Evolutionary conservation across 352 stramenopile species (phyloP).

Genomic region (Peronospora farinosa): DNA sequence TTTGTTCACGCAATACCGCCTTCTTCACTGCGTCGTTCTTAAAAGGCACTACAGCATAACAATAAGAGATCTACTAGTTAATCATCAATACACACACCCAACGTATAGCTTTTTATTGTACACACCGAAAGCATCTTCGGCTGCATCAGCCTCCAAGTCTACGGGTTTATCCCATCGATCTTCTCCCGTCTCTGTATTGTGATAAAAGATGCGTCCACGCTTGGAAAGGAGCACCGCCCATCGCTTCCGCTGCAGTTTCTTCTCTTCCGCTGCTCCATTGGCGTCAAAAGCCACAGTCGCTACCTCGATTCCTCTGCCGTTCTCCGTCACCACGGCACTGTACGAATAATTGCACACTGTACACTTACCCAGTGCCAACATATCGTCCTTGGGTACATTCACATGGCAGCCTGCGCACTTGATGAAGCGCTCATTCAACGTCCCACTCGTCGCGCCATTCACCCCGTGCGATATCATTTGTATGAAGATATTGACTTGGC

Average conservation of each 20-base stretch:
- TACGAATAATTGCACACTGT: constrained; percentile 50
- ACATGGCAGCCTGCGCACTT: constrained; percentile 65
- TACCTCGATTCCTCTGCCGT: constrained; percentile 24
- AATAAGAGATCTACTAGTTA: background rate
- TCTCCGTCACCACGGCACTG: constrained; percentile 23
- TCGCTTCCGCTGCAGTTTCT: constrained; percentile 36
- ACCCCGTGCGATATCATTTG: constrained; percentile 38
- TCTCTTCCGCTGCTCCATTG: constrained; percentile 7
- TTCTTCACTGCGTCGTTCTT: constrained; percentile 82
- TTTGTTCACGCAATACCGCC: constrained; percentile 64
- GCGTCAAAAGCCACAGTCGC: constrained; percentile 38
- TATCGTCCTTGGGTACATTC: constrained; percentile 78
- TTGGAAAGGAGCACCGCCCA: constrained; percentile 65
- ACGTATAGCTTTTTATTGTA: no score
- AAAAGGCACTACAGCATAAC: constrained; percentile 52
- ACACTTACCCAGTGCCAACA: constrained; percentile 54
- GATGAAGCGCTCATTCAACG: constrained; percentile 75
- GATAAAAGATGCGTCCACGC: constrained; percentile 66
- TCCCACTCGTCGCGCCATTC: constrained; percentile 48
- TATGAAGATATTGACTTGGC: background rate
- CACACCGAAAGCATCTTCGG: constrained; percentile 54
- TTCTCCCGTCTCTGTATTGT: constrained; percentile 78
- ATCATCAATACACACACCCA: background rate
- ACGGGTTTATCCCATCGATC: constrained; percentile 68
- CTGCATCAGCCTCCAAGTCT: constrained; percentile 57